Conservation (phyloP, 805 yeast species). For the Hanseniaspora taiwanica region DNA sequence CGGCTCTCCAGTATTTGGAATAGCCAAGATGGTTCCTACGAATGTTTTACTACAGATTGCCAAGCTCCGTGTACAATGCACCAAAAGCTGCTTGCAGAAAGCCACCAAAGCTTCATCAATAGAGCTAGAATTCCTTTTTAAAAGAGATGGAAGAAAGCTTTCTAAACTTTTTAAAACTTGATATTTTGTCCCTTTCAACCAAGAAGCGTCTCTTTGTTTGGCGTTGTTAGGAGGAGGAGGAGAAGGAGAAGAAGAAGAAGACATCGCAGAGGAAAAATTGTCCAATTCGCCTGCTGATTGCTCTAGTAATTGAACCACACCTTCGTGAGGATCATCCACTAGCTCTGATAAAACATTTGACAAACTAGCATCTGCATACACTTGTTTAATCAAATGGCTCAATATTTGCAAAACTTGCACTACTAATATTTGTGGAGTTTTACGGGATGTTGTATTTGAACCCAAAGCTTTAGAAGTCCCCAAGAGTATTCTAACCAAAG, state of each 20-base stretch:
- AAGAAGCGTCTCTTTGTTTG: conserved; percentile 32
- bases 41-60: too few species aligned
- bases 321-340: too few species aligned
- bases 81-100: conserved; percentile 9
- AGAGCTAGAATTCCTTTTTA: conserved; percentile 13
- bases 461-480: neutral
- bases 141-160: conserved; percentile 18
- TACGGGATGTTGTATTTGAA: neutral
- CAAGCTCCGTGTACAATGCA: conserved; percentile 10
- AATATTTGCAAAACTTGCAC: neutral
- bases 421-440: neutral
- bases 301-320: neutral
- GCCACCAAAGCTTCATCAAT: conserved; percentile 10
- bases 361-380: neutral
- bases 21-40: conserved; percentile 7
- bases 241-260: neutral
- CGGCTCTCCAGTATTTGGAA: neutral
- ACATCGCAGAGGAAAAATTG: neutral
- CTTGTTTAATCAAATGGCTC: neutral
- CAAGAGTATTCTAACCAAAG: conserved; percentile 24
- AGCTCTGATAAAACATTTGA: neutral
- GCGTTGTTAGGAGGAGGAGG: conserved; percentile 10
- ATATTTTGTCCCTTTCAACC: conserved; percentile 41
- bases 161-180: conserved; percentile 37
- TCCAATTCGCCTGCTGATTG: neutral